These are phyloP conservation scores for Gymnopus androsaceus DNA, from an alignment of 1,284 basidiomycete genomes.

Conservation along the genomic window DNA sequence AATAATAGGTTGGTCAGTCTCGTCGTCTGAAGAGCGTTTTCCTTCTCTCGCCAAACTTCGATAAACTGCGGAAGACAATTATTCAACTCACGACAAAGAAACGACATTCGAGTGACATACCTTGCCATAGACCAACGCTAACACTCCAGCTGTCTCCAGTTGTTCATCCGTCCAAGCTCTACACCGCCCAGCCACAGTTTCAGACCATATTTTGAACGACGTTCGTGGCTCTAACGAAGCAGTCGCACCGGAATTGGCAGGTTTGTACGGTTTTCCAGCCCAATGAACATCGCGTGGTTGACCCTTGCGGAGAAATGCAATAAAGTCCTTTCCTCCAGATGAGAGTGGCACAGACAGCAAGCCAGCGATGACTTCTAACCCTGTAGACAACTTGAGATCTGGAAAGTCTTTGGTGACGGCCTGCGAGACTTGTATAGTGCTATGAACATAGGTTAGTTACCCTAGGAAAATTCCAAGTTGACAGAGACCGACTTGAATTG, in stretches of 20 bases:
- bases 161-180: slow-evolving; percentile 87
- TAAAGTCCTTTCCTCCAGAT: slow-evolving; percentile 74
- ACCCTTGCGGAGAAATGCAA: slow-evolving; percentile 80
- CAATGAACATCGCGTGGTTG: slow-evolving; percentile 75
- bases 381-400: slow-evolving; percentile 70
- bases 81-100: neutral
- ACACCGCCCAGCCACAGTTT: slow-evolving; percentile 74
- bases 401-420: slow-evolving; percentile 74
- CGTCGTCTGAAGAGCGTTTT: slow-evolving; percentile 74
- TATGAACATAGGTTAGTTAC: too few species aligned
- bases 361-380: slow-evolving; percentile 77
- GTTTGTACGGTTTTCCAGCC: slow-evolving; percentile 78
- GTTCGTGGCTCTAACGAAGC: slow-evolving; percentile 70
- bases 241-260: slow-evolving; percentile 30
- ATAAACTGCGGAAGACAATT: slow-evolving; percentile 61
- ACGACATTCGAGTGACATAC: slow-evolving; percentile 34
- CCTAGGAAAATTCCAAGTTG: neutral
- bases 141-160: slow-evolving; percentile 82
- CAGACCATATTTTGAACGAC: slow-evolving; percentile 84
- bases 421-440: slow-evolving; percentile 69
- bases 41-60: slow-evolving; percentile 88
- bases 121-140: slow-evolving; percentile 85
- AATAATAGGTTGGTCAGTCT: slow-evolving; percentile 80
- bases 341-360: slow-evolving; percentile 80
- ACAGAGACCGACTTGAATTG: slow-evolving; percentile 59